Percentiles rank a stretch among this genome's conserved stretches.
phyloP scores from a whole-genome alignment of 495 filamentous ascomycete species.

The Talaromyces stipitatus region DNA sequence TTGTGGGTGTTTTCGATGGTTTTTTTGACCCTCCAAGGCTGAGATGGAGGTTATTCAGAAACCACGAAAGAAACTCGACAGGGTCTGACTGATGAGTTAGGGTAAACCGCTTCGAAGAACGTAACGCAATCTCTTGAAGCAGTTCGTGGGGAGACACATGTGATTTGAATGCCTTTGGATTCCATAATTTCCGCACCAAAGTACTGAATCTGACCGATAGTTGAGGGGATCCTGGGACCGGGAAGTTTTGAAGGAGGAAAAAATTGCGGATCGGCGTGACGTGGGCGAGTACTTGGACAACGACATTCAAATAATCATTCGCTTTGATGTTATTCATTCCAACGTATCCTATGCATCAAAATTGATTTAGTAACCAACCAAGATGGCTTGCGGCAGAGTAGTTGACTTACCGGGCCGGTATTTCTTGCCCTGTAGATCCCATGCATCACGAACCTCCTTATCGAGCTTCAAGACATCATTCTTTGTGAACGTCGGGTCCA shows the following conservation, averaged over 20 bases:
- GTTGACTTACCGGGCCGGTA: conserved; percentile 64
- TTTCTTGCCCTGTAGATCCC: conserved; percentile 70
- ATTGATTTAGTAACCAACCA: neutral
- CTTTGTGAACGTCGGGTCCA: conserved; percentile 79
- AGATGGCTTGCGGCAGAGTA: neutral
- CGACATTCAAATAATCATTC: conserved; percentile 97
- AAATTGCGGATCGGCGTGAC: conserved; percentile 86
- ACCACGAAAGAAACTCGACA: conserved; percentile 95
- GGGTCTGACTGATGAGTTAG: conserved; percentile 89
- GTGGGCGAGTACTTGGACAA: conserved; percentile 89
- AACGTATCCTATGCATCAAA: conserved; percentile 59
- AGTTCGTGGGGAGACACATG: conserved; percentile 98
- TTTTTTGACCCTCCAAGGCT: conserved; percentile 86
- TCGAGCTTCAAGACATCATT: conserved; percentile 75
- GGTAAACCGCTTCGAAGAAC: conserved; percentile 86
- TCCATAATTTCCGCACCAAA: conserved; percentile 96
- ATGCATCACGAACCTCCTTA: conserved; percentile 63
- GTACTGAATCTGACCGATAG: conserved; percentile 75
- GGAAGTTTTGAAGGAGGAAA: conserved; percentile 69
- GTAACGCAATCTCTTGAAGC: conserved; percentile 85
- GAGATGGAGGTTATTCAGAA: conserved; percentile 89
- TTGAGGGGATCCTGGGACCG: conserved; percentile 41
- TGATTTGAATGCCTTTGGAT: conserved; percentile 89
- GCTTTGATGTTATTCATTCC: conserved; percentile 99
- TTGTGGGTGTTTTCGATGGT: conserved; percentile 53